Evolutionary conservation across 2,329 filamentous ascomycete species (phyloP).

Genomic region (Myriosclerotinia scirpicola): DNA sequence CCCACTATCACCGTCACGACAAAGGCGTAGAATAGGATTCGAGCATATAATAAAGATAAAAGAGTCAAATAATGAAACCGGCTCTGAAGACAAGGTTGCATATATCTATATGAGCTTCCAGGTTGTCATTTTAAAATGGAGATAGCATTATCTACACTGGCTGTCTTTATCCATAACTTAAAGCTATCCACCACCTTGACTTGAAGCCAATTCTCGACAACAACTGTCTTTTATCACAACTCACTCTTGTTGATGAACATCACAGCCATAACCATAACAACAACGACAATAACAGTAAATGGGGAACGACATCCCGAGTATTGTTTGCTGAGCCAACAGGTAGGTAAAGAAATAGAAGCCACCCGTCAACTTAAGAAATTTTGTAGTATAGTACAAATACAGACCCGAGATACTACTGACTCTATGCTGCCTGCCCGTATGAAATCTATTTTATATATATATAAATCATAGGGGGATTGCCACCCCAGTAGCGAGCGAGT

Average conservation of each 20-base stretch:
- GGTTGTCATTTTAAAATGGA: not conserved
- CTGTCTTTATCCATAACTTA: too few species aligned
- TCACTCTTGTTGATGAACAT: too few species aligned
- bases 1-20: not conserved
- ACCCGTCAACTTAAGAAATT: not conserved
- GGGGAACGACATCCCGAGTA: too few species aligned
- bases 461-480: not conserved
- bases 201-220: too few species aligned
- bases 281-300: too few species aligned
- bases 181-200: too few species aligned
- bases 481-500: not conserved
- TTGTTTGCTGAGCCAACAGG: not conserved
- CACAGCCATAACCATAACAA: not conserved
- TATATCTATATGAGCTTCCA: not conserved
- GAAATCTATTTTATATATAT: not conserved
- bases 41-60: not conserved
- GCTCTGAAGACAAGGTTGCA: not conserved
- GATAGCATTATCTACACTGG: too few species aligned
- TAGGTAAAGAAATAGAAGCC: not conserved
- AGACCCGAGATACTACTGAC: not conserved
- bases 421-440: not conserved
- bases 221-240: too few species aligned
- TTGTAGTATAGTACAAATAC: not conserved
- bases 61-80: too few species aligned
- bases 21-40: not conserved